Evolutionary conservation across 148 eudicot genomes (phyloP).

Genomic region (Rhododendron mucronatum): DNA sequence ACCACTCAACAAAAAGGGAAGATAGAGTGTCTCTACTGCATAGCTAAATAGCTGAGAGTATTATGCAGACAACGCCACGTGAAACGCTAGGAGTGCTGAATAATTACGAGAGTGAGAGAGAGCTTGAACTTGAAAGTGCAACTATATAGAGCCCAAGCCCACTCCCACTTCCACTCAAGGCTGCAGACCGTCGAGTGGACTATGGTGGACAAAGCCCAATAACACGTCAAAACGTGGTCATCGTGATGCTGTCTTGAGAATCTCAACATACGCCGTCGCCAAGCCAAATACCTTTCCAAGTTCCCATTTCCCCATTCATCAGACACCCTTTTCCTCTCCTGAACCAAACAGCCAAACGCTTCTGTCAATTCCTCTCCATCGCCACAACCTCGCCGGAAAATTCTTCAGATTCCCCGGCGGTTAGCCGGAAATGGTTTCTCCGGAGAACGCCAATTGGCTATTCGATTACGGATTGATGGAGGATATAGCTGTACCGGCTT

Average conservation of each 20-base stretch:
- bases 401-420: constrained; percentile 16
- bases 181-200: too few relatives aligned
- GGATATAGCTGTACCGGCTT: constrained; percentile 41
- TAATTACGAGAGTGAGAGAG: too few relatives aligned
- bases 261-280: neutral
- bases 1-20: too few relatives aligned
- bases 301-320: neutral
- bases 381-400: constrained; percentile 14
- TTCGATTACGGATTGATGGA: constrained; percentile 55
- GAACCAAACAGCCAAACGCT: neutral
- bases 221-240: neutral
- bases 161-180: neutral
- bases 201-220: neutral
- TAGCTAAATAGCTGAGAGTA: too few relatives aligned
- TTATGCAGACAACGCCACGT: too few relatives aligned
- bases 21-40: too few relatives aligned
- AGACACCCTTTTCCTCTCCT: neutral
- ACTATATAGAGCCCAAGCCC: neutral
- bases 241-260: neutral
- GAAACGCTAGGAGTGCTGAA: too few relatives aligned
- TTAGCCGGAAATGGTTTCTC: constrained; percentile 47
- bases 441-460: constrained; percentile 67
- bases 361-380: constrained; percentile 12
- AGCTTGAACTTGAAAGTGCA: neutral
- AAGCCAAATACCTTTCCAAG: too few relatives aligned